phyloP scores from a whole-genome alignment of 352 stramenopile genomes.

The Globisporangium echinulatum region DNA sequence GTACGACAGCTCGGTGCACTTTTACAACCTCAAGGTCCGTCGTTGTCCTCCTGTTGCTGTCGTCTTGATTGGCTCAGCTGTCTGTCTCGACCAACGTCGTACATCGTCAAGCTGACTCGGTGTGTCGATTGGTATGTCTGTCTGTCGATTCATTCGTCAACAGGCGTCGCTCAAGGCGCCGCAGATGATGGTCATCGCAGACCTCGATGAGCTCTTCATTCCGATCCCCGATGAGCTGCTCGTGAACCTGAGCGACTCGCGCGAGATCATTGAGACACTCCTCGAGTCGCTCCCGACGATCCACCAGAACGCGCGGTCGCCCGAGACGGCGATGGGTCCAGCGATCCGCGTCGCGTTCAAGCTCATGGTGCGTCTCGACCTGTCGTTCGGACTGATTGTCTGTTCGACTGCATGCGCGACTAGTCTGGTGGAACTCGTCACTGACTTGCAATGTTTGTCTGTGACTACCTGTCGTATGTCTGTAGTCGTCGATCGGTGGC shows the following conservation, averaged over 20 bases:
- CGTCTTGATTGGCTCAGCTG: no score
- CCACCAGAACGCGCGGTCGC: conserved; percentile 72
- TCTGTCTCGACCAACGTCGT: no score
- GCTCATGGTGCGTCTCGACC: conserved; percentile 91
- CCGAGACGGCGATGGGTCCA: conserved; percentile 76
- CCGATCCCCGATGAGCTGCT: conserved; percentile 95
- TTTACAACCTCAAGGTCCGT: conserved; percentile 85
- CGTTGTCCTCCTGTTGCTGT: not conserved
- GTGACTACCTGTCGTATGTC: not conserved
- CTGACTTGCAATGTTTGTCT: conserved; percentile 18
- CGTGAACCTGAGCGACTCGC: conserved; percentile 95
- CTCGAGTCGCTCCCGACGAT: conserved; percentile 93
- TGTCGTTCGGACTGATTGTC: conserved; percentile 23
- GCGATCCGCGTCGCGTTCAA: conserved; percentile 96
- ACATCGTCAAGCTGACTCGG: no score
- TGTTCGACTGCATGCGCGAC: conserved; percentile 38
- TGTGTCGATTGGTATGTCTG: no score
- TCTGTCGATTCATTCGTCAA: not conserved
- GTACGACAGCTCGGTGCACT: conserved; percentile 82
- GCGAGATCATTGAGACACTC: conserved; percentile 92
- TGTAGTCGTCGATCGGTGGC: conserved; percentile 73
- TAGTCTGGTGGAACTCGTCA: not conserved
- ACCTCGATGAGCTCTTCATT: conserved; percentile 86
- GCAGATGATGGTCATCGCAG: conserved; percentile 87
- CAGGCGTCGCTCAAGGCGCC: conserved; percentile 72